phyloP scores from a whole-genome alignment of 805 yeast genomes.

The Wickerhamiella spandovensis region DNA sequence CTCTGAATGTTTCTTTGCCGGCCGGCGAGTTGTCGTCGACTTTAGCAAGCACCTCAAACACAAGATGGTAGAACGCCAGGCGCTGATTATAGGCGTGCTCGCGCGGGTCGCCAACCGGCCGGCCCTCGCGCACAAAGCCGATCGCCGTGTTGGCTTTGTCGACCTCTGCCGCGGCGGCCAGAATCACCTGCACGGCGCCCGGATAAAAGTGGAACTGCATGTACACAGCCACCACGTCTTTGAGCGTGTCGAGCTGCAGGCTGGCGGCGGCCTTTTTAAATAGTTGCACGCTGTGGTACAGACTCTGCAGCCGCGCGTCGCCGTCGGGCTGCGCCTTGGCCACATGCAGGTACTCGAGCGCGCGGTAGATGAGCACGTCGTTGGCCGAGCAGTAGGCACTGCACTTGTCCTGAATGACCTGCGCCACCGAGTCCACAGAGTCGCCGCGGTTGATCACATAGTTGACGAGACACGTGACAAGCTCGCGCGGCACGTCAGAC shows the following conservation, averaged over 20 bases:
- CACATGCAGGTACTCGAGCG: slow-evolving; percentile 77
- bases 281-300: slow-evolving; percentile 60
- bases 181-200: slow-evolving; percentile 72
- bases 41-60: slow-evolving; percentile 61
- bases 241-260: slow-evolving; percentile 62
- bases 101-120: slow-evolving; percentile 37
- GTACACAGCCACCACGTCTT: slow-evolving; percentile 70
- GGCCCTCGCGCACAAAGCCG: slow-evolving; percentile 42
- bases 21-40: slow-evolving; percentile 46
- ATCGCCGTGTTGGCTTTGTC: slow-evolving; percentile 49
- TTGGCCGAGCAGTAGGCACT: slow-evolving; percentile 89
- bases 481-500: slow-evolving; percentile 58
- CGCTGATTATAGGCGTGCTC: slow-evolving; percentile 31
- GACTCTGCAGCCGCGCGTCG: slow-evolving; percentile 52
- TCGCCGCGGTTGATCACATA: slow-evolving; percentile 84
- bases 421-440: slow-evolving; percentile 80
- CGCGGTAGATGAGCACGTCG: slow-evolving; percentile 87
- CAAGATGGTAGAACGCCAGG: slow-evolving; percentile 44
- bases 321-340: slow-evolving; percentile 48
- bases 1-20: slow-evolving; percentile 47
- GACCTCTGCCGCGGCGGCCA: slow-evolving; percentile 58
- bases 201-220: slow-evolving; percentile 62
- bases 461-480: slow-evolving; percentile 78
- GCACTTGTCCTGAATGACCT: slow-evolving; percentile 79
- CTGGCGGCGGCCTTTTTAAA: slow-evolving; percentile 71